A percentile compares a stretch with the other conserved stretches of the same genome.
Conservation (phyloP, 768 basidiomycete species). For the Heimioporus sp. region DNA sequence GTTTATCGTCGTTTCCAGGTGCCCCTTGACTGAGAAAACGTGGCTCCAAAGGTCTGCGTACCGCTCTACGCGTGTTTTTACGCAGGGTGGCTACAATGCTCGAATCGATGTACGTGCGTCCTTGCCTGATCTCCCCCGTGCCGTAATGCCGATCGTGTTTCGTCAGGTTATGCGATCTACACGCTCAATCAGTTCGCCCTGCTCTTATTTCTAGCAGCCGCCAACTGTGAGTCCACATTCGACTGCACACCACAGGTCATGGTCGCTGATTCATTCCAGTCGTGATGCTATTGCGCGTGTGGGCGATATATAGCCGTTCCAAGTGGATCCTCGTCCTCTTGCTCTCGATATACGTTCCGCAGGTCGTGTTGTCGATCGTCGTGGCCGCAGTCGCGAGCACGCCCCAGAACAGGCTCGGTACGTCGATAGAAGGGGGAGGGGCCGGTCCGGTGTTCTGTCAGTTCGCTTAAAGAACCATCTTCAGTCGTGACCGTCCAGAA, state of each 20-base stretch:
- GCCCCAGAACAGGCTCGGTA: not conserved
- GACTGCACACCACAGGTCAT: no score
- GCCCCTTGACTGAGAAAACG: no score
- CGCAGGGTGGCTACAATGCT: not conserved
- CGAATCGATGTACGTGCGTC: conserved; percentile 2
- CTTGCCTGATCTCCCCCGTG: no score
- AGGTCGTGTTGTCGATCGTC: not conserved
- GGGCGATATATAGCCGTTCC: conserved; percentile 5
- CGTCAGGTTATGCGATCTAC: conserved; percentile 1
- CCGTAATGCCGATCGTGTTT: no score
- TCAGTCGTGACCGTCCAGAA: not conserved
- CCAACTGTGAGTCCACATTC: not conserved
- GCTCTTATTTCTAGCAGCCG: conserved; percentile 6
- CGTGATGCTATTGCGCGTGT: conserved; percentile 12
- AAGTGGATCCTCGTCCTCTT: conserved; percentile 2
- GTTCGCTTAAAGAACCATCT: no score
- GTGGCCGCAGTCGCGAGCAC: not conserved
- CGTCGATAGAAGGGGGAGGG: not conserved
- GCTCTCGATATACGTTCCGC: not conserved
- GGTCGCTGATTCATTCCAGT: not conserved
- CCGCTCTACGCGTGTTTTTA: not conserved
- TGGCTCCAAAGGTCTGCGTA: conserved; percentile 4
- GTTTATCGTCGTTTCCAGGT: no score
- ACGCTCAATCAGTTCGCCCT: not conserved
- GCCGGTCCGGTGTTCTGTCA: no score